Conservation (phyloP, 1,139 yeast genomes). For the Suhomyces bribrorum region DNA sequence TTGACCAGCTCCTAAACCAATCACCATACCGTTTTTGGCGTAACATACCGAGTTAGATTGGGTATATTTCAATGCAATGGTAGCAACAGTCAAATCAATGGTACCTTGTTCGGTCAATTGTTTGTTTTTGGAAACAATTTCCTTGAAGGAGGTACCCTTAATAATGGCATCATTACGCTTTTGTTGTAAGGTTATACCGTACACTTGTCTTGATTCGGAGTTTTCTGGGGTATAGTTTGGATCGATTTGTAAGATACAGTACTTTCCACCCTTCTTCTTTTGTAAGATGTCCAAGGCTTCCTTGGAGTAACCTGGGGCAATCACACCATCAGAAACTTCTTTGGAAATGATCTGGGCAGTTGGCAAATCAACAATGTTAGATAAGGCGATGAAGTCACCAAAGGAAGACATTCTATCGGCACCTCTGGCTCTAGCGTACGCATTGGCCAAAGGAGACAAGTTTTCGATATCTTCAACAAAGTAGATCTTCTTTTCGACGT, state of each 20-base stretch:
- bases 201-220: constrained; percentile 89
- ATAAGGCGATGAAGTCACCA: constrained; percentile 96
- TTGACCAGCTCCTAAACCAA: constrained; percentile 99
- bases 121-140: constrained; percentile 86
- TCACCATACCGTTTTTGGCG: constrained; percentile 98
- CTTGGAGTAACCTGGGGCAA: constrained; percentile 94
- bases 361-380: constrained; percentile 93
- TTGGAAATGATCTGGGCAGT: constrained; percentile 96
- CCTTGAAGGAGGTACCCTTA: constrained; percentile 82
- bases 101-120: constrained; percentile 87
- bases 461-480: constrained; percentile 93
- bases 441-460: constrained; percentile 94
- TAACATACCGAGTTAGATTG: constrained; percentile 98
- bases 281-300: constrained; percentile 87
- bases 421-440: constrained; percentile 99
- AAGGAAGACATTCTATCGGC: constrained; percentile 99
- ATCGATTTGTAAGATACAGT: constrained; percentile 93
- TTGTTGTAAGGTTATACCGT: constrained; percentile 92
- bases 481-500: constrained; percentile 90
- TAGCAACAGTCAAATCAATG: constrained; percentile 92
- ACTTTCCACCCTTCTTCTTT: constrained; percentile 96
- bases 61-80: constrained; percentile 94
- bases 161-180: constrained; percentile 97
- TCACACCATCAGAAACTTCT: constrained; percentile 97
- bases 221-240: constrained; percentile 86